Evolutionary conservation across 495 filamentous ascomycete genomes (phyloP).

Genomic region (Penicillium egyptiacum): DNA sequence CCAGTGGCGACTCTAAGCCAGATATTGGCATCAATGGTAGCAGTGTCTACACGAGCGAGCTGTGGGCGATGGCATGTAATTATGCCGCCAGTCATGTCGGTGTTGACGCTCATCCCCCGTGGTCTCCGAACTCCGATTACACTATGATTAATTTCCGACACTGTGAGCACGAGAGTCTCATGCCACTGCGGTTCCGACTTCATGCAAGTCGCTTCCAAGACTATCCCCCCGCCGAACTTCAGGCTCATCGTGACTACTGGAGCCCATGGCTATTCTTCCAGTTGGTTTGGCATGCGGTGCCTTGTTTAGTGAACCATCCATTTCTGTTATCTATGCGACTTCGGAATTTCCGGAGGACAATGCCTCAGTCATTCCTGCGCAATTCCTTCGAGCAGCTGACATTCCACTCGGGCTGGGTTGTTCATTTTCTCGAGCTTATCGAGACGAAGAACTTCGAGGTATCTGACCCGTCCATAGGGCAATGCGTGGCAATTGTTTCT

Average conservation of each 20-base stretch:
- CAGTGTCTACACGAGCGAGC: conserved; percentile 37
- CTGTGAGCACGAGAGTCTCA: conserved; percentile 46
- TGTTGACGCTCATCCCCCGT: conserved; percentile 36
- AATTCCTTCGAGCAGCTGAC: conserved; percentile 40
- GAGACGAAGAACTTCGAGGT: conserved; percentile 34
- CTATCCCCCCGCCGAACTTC: conserved; percentile 30
- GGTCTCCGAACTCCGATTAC: conserved; percentile 46
- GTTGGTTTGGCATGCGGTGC: conserved; percentile 43
- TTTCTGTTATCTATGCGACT: conserved; percentile 45
- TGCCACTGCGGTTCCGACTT: conserved; percentile 41
- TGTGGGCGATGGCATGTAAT: conserved; percentile 42
- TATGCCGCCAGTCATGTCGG: conserved; percentile 37
- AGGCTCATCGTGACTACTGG: conserved; percentile 44
- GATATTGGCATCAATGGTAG: conserved; percentile 42
- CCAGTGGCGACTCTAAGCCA: conserved; percentile 19
- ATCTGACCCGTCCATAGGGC: conserved; percentile 34
- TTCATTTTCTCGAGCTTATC: conserved; percentile 35
- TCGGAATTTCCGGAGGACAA: conserved; percentile 40
- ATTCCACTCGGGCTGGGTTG: conserved; percentile 33
- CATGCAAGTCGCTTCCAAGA: conserved; percentile 44
- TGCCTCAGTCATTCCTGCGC: conserved; percentile 39
- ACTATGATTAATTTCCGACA: conserved; percentile 41
- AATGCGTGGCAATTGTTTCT: conserved; percentile 36
- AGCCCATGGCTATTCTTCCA: conserved; percentile 47
- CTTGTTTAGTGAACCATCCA: conserved; percentile 45